Evolutionary conservation across 306 rosid species (phyloP), one percentile per base, ranked within the genome.

Genomic region (Begonia loranthoides): DNA sequence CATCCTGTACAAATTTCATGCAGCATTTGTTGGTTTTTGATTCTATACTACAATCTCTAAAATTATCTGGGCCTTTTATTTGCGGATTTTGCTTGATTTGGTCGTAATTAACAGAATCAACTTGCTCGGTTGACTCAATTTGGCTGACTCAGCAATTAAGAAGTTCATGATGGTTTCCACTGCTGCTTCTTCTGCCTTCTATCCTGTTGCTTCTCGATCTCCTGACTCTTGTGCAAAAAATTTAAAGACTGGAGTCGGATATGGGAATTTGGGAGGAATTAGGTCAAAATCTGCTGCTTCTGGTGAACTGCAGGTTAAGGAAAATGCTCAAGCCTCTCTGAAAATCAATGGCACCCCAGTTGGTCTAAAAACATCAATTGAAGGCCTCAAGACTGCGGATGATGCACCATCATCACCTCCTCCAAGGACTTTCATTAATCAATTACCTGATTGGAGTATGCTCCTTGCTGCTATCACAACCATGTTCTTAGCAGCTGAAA

Each of bases 361-460:
- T 58, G 72, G 83, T 60, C 62, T 70, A 63, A 67, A 76, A 16
- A 51, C 67, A 38, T 17, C 87, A 50, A 66, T 58, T 13, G 93
- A 72, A 54, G 68, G 68, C 52, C 58, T 67, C 66, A 92, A 76
- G 76, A 65, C 60, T 36, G 36, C 36, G 9, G 94, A 73, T 19
- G 94, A 68, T 57, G 78, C 72, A 52, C 44, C 61, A 41, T 73
- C 73, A 5, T 83, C 94, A 9, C 71, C 82, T 45, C 71, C 85
- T 17, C 76, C 99, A 0, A 69, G 94, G 74, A 92, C 99, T 64
- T 92, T 92, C 57, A 92, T 86, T 66, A 87, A 92, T 63, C 94
- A 81, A 64, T 74, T 92, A 58, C 99, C 99, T 75, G 96, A 92
- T 51, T 92, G 99, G 99, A 92, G 99, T 65, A 81, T 92, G 99